Evolutionary conservation across 2,329 filamentous ascomycete genomes (phyloP).

Genomic region (Cladophialophora carrionii): DNA sequence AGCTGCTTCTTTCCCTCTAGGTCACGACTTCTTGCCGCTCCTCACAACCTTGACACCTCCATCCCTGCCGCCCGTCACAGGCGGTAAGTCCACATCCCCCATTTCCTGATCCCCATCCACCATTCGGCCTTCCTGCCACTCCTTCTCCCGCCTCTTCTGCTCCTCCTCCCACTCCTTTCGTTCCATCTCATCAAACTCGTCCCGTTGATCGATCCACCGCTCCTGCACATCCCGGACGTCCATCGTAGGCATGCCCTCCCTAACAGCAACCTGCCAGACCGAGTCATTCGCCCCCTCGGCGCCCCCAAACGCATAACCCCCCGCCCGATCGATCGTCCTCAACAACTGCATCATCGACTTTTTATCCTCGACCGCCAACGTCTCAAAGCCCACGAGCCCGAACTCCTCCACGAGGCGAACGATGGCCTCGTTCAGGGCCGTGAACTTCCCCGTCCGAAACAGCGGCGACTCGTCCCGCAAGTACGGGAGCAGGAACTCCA

Average conservation of each 20-base stretch:
- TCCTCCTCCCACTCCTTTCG: conserved; percentile 74
- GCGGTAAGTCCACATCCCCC: conserved; percentile 48
- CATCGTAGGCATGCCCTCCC: conserved; percentile 68
- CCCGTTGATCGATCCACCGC: conserved; percentile 89
- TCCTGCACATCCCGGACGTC: conserved; percentile 91
- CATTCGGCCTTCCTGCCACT: conserved; percentile 34
- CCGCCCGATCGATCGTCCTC: conserved; percentile 84
- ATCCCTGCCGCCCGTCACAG: conserved; percentile 44
- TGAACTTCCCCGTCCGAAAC: conserved; percentile 69
- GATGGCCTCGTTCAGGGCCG: conserved; percentile 81
- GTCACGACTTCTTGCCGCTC: conserved; percentile 25
- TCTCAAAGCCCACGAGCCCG: conserved; percentile 87
- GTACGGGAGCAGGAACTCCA: conserved; percentile 78
- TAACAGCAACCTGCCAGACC: conserved; percentile 96
- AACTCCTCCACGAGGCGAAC: conserved; percentile 87
- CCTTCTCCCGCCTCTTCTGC: conserved; percentile 56
- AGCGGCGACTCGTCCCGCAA: conserved; percentile 77
- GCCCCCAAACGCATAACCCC: conserved; percentile 88
- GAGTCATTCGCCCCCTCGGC: conserved; percentile 92
- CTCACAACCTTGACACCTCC: conserved; percentile 68
- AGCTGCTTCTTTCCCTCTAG: neutral
- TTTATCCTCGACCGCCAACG: conserved; percentile 93
- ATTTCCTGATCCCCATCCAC: conserved; percentile 37
- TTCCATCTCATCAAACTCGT: conserved; percentile 82
- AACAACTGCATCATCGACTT: conserved; percentile 93